Evolutionary conservation across 2,329 filamentous ascomycete genomes (phyloP).

Genomic region (Penicillium sp.): DNA sequence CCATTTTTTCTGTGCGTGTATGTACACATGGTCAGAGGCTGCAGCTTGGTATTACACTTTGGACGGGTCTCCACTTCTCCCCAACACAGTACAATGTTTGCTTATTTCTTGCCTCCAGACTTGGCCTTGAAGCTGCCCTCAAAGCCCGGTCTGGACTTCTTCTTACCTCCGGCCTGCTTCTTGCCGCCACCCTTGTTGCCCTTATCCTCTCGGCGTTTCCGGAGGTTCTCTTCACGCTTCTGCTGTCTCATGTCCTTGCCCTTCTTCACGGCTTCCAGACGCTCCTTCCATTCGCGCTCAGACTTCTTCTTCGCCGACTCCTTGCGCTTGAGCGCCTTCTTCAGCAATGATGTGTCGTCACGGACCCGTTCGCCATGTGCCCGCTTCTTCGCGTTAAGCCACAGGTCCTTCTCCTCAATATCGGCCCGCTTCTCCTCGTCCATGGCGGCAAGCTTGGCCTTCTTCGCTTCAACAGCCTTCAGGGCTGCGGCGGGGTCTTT

Average conservation of each 20-base stretch:
- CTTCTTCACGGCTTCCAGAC: slow-evolving; percentile 62
- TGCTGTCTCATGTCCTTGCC: slow-evolving; percentile 69
- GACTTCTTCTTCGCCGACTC: slow-evolving; percentile 84
- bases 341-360: slow-evolving; percentile 76
- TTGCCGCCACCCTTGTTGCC: slow-evolving; percentile 46
- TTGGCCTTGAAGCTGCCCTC: slow-evolving; percentile 64
- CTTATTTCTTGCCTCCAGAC: slow-evolving; percentile 40
- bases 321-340: slow-evolving; percentile 91
- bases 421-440: slow-evolving; percentile 73
- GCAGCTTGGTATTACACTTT: no score
- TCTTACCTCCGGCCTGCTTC: slow-evolving; percentile 31
- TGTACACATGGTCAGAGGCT: no score
- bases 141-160: slow-evolving; percentile 57
- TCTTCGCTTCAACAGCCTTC: slow-evolving; percentile 76
- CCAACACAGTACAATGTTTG: no score
- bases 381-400: slow-evolving; percentile 81
- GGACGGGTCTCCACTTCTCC: no score
- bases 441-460: slow-evolving; percentile 65
- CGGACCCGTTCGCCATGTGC: slow-evolving; percentile 82
- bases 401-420: slow-evolving; percentile 85
- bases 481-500: slow-evolving; percentile 80
- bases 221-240: slow-evolving; percentile 72
- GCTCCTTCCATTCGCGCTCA: slow-evolving; percentile 74
- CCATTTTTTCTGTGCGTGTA: no score
- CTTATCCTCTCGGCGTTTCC: slow-evolving; percentile 67